Base-by-base conservation (phyloP, 1,284 basidiomycete genomes). In the Athelia psychrophila region DNA sequence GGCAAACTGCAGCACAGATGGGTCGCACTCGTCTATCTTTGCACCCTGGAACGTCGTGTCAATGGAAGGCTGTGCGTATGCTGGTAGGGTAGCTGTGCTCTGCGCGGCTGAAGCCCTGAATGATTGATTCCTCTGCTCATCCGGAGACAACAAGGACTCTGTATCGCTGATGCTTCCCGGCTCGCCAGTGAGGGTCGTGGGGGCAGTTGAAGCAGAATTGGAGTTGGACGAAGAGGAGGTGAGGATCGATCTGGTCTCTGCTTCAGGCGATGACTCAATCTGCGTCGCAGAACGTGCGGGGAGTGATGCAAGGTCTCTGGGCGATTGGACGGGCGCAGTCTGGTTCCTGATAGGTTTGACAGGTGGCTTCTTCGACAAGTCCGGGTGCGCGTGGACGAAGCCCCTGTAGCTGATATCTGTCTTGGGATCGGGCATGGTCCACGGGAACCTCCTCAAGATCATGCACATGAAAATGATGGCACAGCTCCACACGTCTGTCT, bases 401-500 rank as follows among this genome's bases (percentile, higher is more conserved):
- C 93, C 86, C 55, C 88, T 82, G 78, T 93, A 99, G 65, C 87
- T 91, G 50, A 91, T 83, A 65, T 99, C 97, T 27, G 86, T 85
- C 80, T 97, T 97, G 63, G 86, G 79, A 69, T 99, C 96, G 20
- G 96, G 95, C 54, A 98, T 89, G 73, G 95, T 98, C 97, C 97
- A 99, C 2, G 97, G 97, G 79, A 99, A 99, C 48, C 97, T 83
- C 48, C 96, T 82, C 44, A 99, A 81, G 55, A 97, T 79, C 97
- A 99, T 99, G 77, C 97, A 99, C 75, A 99, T 85, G 78, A 99
- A 98, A 63, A 99, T 99, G 72, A 99, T 95, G 50, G 93, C 97
- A 44, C 96, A 86, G 59, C 91, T 93, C 97, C 97, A 99, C 15
- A 99, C 95, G 65, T 99, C 97, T 12, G 95, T 95, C 73, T 98